Evolutionary conservation across 108 stramenopile genomes (phyloP), one percentile per base, ranked within the genome.

Genomic region (Nannochloropsis salina): DNA sequence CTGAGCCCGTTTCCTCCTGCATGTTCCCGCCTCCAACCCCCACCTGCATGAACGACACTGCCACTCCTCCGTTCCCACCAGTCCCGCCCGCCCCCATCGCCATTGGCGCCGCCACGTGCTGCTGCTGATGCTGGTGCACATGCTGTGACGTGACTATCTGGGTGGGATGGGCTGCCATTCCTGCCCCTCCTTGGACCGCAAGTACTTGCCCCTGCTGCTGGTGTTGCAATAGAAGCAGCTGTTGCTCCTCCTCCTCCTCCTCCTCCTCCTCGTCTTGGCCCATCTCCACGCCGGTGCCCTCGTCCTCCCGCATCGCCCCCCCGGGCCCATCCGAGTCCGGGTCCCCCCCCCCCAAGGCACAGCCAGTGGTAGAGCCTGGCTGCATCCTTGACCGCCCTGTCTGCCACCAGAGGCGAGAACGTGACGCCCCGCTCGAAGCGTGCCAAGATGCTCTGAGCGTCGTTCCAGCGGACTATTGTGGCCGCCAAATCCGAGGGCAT

Each of bases 361-460:
- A 74, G 20, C 61, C 61, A 74, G 61, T 4, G 61, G 61, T 74
- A 74, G 2, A 74, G 61, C 61, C 61, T 74, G 20, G 61, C 61
- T n/a, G 61, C 61, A n/a, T 74, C 61, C 61, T 74, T 74, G 2
- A 74, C 61, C 2, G 61, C 61, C 4, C 61, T 15, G 4, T 74
- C 61, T 20, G 85, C 44, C 4, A 45, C 40, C 42, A 42, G 44
- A 5, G 21, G 81, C 18, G 15, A 20, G 86, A 80, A 86, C 10
- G n/a, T 44, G 12, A 86, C n/a, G 4, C 82, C 86, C 2, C 22
- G 18, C 40, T 81, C 80, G 44, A 45, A 86, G 18, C 86, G 82
- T n/a, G 43, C 31, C 8, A 44, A 9, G 45, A 80, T 41, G 44
- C 86, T 86, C 41, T 86, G 86, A 2, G 42, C 81, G 42, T 86